These are phyloP conservation scores for Fragilariopsis cylindrus DNA, from an alignment of 108 stramenopile species.

Conservation along the genomic window DNA sequence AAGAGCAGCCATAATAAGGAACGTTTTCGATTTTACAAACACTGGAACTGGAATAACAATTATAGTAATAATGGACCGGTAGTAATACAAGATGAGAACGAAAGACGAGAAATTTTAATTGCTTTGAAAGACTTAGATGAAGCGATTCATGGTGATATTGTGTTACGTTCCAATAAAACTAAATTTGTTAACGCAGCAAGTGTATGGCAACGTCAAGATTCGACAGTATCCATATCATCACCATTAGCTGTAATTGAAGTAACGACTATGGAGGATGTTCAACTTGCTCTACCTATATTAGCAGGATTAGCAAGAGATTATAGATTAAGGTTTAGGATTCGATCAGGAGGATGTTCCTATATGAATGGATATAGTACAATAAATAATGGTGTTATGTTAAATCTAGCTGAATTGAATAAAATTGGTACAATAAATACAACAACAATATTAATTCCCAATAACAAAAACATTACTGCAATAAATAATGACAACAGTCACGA, in stretches of 20 bases:
- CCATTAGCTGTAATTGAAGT: conserved; percentile 31
- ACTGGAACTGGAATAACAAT: not conserved
- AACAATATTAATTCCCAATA: not conserved
- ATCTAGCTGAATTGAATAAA: conserved; percentile 19
- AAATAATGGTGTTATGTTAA: conserved; percentile 19
- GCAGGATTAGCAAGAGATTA: conserved; percentile 19
- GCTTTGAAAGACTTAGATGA: conserved; percentile 27
- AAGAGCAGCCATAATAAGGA: not conserved
- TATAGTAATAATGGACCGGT: not conserved
- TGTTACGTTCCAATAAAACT: conserved; percentile 19
- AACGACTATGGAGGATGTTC: conserved; percentile 1
- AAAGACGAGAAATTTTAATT: conserved; percentile 9
- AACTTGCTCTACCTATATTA: conserved; percentile 28
- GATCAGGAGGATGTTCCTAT: conserved; percentile 30
- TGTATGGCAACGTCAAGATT: conserved; percentile 15
- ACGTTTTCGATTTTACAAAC: not conserved
- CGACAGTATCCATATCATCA: not conserved
- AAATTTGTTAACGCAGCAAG: conserved; percentile 15
- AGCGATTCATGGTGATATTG: conserved; percentile 26
- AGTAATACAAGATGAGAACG: not conserved
- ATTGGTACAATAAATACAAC: not conserved
- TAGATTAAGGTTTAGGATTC: conserved; percentile 21
- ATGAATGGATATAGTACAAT: conserved; percentile 15
- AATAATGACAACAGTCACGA: not conserved
- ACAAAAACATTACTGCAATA: not conserved